These are phyloP conservation scores for Panaeolus cyanescens DNA, from an alignment of 768 basidiomycete species.

Conservation along the genomic window DNA sequence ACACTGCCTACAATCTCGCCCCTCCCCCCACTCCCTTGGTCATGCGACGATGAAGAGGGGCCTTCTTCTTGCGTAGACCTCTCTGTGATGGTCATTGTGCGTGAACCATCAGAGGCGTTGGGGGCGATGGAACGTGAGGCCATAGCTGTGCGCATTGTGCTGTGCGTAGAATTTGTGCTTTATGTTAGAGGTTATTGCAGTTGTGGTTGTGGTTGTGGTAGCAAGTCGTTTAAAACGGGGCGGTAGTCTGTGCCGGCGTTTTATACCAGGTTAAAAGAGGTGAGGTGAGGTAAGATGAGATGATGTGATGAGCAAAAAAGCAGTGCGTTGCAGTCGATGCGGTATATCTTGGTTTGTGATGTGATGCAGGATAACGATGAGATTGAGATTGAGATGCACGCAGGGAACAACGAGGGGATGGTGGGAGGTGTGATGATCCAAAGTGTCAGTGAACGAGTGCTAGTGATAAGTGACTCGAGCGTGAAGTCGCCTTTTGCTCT, in stretches of 20 bases:
- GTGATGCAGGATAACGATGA: too few species aligned
- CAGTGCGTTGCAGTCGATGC: too few species aligned
- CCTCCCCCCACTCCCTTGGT: slow-evolving; percentile 12
- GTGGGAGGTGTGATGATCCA: neutral
- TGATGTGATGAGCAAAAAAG: too few species aligned
- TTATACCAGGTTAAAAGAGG: neutral
- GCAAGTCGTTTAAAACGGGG: neutral
- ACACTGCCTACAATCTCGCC: slow-evolving; percentile 48
- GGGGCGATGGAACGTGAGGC: neutral
- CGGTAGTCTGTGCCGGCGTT: neutral
- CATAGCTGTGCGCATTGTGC: neutral
- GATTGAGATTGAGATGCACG: too few species aligned
- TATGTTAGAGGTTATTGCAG: neutral
- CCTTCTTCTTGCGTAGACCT: slow-evolving; percentile 29
- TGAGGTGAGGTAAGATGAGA: too few species aligned
- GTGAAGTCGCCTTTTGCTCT: too few species aligned
- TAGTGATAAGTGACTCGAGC: too few species aligned
- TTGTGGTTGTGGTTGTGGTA: neutral
- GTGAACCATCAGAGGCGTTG: slow-evolving; percentile 46
- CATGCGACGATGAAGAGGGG: slow-evolving; percentile 9
- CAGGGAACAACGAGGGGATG: neutral
- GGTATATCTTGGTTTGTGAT: too few species aligned
- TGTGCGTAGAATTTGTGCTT: neutral
- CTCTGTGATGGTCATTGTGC: slow-evolving; percentile 51
- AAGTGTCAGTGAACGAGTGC: too few species aligned